Base-by-base conservation (phyloP, 2,329 filamentous ascomycete genomes). In the Talaromyces amestolkiae region DNA sequence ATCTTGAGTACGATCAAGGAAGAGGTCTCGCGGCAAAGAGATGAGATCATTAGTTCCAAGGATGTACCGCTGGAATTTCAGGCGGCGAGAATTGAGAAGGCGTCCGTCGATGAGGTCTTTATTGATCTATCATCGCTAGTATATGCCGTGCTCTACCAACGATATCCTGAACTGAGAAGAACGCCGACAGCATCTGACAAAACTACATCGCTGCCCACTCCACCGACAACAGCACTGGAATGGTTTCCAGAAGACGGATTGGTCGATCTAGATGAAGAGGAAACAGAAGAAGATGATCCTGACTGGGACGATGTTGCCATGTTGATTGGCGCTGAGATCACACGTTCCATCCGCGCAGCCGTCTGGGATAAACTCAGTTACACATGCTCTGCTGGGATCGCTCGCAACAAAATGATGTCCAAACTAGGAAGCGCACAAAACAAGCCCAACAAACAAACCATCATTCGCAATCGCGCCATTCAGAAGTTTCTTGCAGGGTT, bases 241-340 rank as follows among this genome's bases (percentile, higher is more conserved):
- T 97, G 93, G 93, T 82, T 89, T 67, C 86, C 89, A 0, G 75
- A 76, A 54, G 92, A 97, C 79, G 90, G 88, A n/a, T 80, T 96
- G 64, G 83, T 96, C 17, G 92, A 93, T 74, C 81, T 97, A 58
- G 89, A 95, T 69, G 83, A 87, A 45, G 82, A 83, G 27, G 86
- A 93, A 67, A 86, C 86, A 11, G 93, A 96, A 76, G 85, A 89
- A 22, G 85, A 90, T 70, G 90, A 96, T 72, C 92, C 92, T 0
- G 95, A 99, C 78, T 99, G 95, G 95, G 94, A 99, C 76, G 95
- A 99, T 80, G 85, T 98, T 69, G 91, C 87, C 17, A 91, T 96
- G 75, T 83, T 92, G 35, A 87, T 97, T 72, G 95, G 91, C 0
- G 93, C 93, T 2, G 93, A 97, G 74, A 95, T 98, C 71, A 88